phyloP scores from a whole-genome alignment of 208 protist species.

The Leishmania guyanensis region DNA sequence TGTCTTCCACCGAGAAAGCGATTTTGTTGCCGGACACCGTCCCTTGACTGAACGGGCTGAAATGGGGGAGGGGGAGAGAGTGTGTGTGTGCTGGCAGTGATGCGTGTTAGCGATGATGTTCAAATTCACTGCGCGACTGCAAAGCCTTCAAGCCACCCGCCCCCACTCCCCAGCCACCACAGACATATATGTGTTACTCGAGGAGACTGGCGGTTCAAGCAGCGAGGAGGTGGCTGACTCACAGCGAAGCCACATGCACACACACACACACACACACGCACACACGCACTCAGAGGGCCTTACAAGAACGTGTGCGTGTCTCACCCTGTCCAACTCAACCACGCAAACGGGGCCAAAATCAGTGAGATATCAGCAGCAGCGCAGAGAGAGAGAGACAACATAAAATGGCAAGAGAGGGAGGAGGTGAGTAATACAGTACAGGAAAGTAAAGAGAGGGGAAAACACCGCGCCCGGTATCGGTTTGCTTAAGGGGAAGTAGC shows the following conservation, averaged over 20 bases:
- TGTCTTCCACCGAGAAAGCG: neutral
- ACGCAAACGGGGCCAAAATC: no score
- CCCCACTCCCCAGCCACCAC: neutral
- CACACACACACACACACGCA: conserved; percentile 11
- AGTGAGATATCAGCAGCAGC: neutral
- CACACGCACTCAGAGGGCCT: neutral
- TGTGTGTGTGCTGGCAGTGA: neutral
- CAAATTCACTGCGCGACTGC: neutral
- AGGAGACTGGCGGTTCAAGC: no score
- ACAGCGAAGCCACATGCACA: neutral
- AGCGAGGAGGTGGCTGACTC: no score
- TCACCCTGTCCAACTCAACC: no score
- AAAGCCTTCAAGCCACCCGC: neutral
- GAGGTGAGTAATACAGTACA: neutral
- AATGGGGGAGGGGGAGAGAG: neutral
- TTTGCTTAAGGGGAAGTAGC: neutral
- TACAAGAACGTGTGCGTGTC: no score
- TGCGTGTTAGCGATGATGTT: neutral
- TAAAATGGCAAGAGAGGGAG: neutral
- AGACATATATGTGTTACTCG: neutral
- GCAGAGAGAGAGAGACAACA: neutral
- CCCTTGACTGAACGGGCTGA: neutral
- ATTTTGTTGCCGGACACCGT: neutral
- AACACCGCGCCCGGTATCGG: no score
- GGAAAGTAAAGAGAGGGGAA: no score